Evolutionary conservation across 768 basidiomycete genomes (phyloP).

Genomic region (Leucogyrophana mollusca): DNA sequence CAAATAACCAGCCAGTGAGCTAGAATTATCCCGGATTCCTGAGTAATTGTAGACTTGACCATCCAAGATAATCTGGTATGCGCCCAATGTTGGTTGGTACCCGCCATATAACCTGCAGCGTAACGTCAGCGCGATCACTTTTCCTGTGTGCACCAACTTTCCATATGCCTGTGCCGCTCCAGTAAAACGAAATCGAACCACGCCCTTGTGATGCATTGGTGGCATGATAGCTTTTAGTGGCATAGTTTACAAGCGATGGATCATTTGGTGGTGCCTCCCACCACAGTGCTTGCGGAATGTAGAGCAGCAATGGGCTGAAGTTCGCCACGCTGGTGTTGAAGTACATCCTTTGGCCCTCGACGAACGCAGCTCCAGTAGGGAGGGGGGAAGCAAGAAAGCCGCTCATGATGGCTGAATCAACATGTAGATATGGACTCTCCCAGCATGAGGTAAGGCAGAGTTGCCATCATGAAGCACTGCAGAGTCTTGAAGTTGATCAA

Average conservation of each 20-base stretch:
- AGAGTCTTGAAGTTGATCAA: too few species aligned
- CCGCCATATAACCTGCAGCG: conserved; percentile 11
- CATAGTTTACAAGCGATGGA: conserved; percentile 7
- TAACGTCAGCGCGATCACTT: background rate
- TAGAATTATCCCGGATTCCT: conserved; percentile 4
- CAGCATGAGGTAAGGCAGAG: too few species aligned
- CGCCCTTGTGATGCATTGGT: conserved; percentile 7
- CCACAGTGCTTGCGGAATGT: conserved; percentile 20
- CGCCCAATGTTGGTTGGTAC: conserved; percentile 7
- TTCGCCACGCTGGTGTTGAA: conserved; percentile 18
- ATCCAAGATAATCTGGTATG: conserved; percentile 13
- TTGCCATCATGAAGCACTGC: too few species aligned
- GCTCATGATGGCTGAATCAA: too few species aligned
- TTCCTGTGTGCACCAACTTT: background rate
- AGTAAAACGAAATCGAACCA: conserved; percentile 12
- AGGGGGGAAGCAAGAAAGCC: too few species aligned
- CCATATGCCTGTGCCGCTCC: conserved; percentile 12
- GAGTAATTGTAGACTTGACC: background rate
- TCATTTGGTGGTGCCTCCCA: conserved; percentile 7
- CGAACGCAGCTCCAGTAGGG: too few species aligned
- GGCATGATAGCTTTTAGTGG: conserved; percentile 10
- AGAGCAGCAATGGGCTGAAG: conserved; percentile 17
- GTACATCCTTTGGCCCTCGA: background rate
- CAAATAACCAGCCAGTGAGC: background rate
- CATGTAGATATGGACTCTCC: too few species aligned